These are phyloP conservation scores for Entomortierella chlamydospora DNA, from an alignment of 192 early-diverging fungal species.

Conservation along the genomic window DNA sequence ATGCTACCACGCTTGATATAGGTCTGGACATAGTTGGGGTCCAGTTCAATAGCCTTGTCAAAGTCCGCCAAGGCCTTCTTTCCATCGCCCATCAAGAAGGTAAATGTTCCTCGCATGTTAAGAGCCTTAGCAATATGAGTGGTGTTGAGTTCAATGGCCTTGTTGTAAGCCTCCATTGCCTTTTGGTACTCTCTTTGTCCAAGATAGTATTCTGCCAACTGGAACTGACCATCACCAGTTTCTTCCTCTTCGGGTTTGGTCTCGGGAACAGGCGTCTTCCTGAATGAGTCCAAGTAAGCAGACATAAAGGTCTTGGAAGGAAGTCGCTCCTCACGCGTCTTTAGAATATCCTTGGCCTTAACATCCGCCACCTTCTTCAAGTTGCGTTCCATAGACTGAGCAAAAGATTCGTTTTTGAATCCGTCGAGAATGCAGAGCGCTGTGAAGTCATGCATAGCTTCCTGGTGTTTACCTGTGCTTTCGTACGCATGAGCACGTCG, in stretches of 20 bases:
- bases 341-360: slow-evolving; percentile 80
- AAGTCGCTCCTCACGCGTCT: slow-evolving; percentile 71
- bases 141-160: slow-evolving; percentile 72
- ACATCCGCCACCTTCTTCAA: slow-evolving; percentile 84
- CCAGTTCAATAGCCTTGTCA: slow-evolving; percentile 81
- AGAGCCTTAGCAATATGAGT: slow-evolving; percentile 72
- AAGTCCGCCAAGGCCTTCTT: slow-evolving; percentile 77
- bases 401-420: slow-evolving; percentile 87
- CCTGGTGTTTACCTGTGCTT: slow-evolving; percentile 58
- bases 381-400: slow-evolving; percentile 87
- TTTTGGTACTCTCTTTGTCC: slow-evolving; percentile 66
- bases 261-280: slow-evolving; percentile 39
- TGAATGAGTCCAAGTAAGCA: slow-evolving; percentile 95
- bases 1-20: slow-evolving; percentile 92
- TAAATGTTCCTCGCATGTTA: slow-evolving; percentile 90
- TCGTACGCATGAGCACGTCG: slow-evolving; percentile 72
- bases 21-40: slow-evolving; percentile 84
- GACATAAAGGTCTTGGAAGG: slow-evolving; percentile 94
- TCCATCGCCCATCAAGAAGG: slow-evolving; percentile 88
- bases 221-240: slow-evolving; percentile 64
- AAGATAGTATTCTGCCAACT: slow-evolving; percentile 64
- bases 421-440: slow-evolving; percentile 94
- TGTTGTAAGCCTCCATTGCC: slow-evolving; percentile 70
- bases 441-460: slow-evolving; percentile 83
- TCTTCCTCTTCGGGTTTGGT: slow-evolving; percentile 34